Percentiles rank a stretch among this genome's conserved stretches.
These are phyloP conservation scores for Barbarea vulgaris DNA, from an alignment of 345 rosid genomes.

Conservation along the genomic window DNA sequence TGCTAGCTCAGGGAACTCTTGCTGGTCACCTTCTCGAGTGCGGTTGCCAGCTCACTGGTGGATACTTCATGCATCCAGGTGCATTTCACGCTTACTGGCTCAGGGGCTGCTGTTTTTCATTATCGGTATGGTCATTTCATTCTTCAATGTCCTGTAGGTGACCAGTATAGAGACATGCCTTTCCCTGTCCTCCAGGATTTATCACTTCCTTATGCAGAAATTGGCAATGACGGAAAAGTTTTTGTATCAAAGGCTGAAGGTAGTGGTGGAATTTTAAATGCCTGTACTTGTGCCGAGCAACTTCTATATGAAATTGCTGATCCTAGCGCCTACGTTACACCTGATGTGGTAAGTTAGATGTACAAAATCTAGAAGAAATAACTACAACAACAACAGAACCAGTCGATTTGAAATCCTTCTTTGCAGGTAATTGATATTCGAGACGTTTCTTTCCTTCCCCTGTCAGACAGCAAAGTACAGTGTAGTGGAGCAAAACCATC, in stretches of 20 bases:
- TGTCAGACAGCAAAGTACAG: conserved; percentile 61
- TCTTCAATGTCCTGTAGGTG: conserved; percentile 52
- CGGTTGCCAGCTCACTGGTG: conserved; percentile 98
- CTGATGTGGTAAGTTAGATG: conserved; percentile 74
- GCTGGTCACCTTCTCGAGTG: conserved; percentile 96
- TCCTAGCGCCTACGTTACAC: conserved; percentile 87
- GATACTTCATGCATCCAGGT: conserved; percentile 99
- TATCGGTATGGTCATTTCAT: conserved; percentile 4
- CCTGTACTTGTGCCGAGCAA: conserved; percentile 78
- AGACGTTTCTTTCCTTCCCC: conserved; percentile 67
- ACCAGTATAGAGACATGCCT: conserved; percentile 63
- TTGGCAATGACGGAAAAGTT: conserved; percentile 62
- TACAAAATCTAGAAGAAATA: conserved; percentile 19
- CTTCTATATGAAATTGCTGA: conserved; percentile 89
- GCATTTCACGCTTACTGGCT: conserved; percentile 20
- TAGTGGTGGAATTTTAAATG: conserved; percentile 78
- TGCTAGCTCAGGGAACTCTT: conserved; percentile 84
- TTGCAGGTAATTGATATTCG: conserved; percentile 71
- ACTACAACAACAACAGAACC: background rate
- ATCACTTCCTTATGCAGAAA: conserved; percentile 91
- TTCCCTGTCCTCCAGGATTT: conserved; percentile 59
- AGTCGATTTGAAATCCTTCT: conserved; percentile 26
- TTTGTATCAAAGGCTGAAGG: conserved; percentile 69
- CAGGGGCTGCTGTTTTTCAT: background rate
- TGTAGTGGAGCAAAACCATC: conserved; percentile 82